Conservation (phyloP, 176 grass and related monocot genomes). For the Oryza officinalis region DNA sequence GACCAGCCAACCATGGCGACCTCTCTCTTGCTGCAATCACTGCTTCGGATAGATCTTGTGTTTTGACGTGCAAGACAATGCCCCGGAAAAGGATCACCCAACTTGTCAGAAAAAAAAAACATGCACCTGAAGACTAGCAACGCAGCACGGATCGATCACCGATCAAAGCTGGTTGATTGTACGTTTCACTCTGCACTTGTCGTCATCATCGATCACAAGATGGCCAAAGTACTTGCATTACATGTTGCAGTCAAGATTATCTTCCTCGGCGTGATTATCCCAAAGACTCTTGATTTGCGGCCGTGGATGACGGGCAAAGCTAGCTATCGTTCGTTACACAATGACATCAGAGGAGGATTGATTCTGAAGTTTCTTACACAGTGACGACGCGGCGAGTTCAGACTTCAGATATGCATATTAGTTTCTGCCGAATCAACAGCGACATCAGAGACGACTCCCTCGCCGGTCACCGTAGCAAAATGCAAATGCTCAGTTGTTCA, state of each 20-base stretch:
- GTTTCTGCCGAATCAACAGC: neutral
- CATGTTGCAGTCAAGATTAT: neutral
- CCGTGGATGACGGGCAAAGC: no score
- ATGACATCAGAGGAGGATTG: neutral
- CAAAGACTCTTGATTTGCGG: no score
- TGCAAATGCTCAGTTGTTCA: neutral
- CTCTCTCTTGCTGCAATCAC: neutral
- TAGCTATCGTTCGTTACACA: neutral
- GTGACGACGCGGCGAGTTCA: neutral
- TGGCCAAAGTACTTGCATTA: neutral
- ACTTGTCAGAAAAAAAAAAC: neutral
- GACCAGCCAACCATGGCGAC: neutral
- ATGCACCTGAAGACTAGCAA: no score
- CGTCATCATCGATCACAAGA: neutral
- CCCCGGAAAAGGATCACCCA: neutral
- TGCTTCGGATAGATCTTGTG: neutral
- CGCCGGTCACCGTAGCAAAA: neutral
- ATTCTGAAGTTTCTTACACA: neutral
- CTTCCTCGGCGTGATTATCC: neutral
- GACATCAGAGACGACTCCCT: neutral
- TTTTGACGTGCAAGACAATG: neutral
- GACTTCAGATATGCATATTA: neutral
- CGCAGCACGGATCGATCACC: no score
- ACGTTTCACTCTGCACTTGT: neutral
- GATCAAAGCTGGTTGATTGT: neutral